phyloP scores from a whole-genome alignment of 2,329 filamentous ascomycete species.

The Plectosphaerella plurivora region DNA sequence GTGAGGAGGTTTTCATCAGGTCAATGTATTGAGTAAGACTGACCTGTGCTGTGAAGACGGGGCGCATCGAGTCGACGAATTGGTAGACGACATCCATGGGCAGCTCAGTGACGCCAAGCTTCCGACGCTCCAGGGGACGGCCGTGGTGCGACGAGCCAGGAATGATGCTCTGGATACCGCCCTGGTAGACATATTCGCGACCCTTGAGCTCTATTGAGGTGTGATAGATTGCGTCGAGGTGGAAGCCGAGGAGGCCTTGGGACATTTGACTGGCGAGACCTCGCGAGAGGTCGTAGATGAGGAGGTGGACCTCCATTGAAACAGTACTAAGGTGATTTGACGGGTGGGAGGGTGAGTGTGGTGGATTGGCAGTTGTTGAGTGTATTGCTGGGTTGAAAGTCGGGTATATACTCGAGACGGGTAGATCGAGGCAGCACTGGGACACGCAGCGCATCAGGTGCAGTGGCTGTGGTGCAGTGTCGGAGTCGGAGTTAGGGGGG shows the following conservation, averaged over 20 bases:
- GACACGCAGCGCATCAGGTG: too few species aligned
- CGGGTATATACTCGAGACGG: too few species aligned
- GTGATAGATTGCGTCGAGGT: constrained; percentile 91
- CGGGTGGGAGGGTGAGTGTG: too few species aligned
- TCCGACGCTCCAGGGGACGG: constrained; percentile 69
- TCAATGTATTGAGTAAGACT: constrained; percentile 1
- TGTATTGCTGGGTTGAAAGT: too few species aligned
- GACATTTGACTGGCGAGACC: constrained; percentile 54
- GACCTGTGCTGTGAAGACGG: constrained; percentile 78
- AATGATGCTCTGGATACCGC: constrained; percentile 74
- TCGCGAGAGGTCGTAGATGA: constrained; percentile 74
- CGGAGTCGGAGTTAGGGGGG: too few species aligned
- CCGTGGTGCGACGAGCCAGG: constrained; percentile 87
- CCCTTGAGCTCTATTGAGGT: constrained; percentile 81
- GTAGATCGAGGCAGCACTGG: too few species aligned
- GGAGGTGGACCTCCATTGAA: constrained; percentile 65
- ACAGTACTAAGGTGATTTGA: not conserved
- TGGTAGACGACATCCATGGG: constrained; percentile 79
- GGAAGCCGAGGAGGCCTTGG: constrained; percentile 46
- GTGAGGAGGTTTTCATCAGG: not conserved
- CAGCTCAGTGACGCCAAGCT: constrained; percentile 72
- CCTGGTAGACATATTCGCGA: constrained; percentile 88
- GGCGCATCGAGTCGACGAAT: constrained; percentile 78
- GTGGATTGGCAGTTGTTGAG: too few species aligned
- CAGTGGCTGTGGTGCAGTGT: too few species aligned